Conservation (phyloP, 345 rosid genomes). For the Moricandia arvensis region DNA sequence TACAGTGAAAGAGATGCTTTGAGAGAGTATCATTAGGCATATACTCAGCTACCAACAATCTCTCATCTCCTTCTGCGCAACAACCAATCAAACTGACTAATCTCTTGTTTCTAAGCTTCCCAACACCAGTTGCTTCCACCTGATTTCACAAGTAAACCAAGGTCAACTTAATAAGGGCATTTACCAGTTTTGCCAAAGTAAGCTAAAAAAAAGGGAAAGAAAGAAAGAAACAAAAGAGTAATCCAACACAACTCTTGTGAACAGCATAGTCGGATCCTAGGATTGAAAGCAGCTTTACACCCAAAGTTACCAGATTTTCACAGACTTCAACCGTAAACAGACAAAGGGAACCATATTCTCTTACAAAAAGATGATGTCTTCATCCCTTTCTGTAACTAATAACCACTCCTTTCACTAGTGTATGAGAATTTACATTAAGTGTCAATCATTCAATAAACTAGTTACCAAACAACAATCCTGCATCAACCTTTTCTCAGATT, state of each 20-base stretch:
- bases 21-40: slow-evolving; percentile 97
- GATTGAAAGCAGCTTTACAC: slow-evolving; percentile 10
- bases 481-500: neutral
- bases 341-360: neutral
- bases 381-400: neutral
- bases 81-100: slow-evolving; percentile 90
- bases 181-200: neutral
- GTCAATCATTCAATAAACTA: neutral
- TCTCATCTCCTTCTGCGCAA: slow-evolving; percentile 95
- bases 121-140: slow-evolving; percentile 91
- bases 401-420: neutral
- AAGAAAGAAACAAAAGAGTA: no score
- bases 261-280: neutral
- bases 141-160: slow-evolving; percentile 30
- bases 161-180: slow-evolving; percentile 8
- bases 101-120: slow-evolving; percentile 82
- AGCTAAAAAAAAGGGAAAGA: neutral
- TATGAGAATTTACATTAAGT: neutral
- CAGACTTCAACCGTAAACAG: neutral
- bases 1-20: slow-evolving; percentile 97
- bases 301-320: neutral
- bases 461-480: neutral
- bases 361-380: neutral
- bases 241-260: no score
- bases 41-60: slow-evolving; percentile 83